Base-by-base conservation (phyloP, 371 early-diverging fungal species). In the Parasitella parasitica region DNA sequence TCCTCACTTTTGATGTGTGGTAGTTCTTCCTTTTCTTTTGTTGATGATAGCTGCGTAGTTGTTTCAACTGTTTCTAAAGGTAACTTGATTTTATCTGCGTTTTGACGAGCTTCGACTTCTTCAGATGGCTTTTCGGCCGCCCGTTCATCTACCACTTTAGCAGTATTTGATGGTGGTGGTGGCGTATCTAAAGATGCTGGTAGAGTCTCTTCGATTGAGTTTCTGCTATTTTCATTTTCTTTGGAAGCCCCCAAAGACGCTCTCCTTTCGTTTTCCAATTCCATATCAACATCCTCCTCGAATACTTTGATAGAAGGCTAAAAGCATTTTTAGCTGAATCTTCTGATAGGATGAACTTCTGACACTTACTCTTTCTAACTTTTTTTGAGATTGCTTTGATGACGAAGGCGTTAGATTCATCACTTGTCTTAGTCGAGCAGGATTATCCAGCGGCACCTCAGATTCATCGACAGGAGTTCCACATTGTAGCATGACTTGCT, bases 261-360 rank as follows among this genome's bases (percentile, higher is more conserved):
- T 39, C 38, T 54, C n/a, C 53, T 27, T 36, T 61, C 59, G 43
- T 57, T 64, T 57, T 63, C 48, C 35, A 76, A 70, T 37, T 86
- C 87, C 73, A 89, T 60, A 65, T 87, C 88, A 30, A 89, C 82
- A 51, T 86, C 88, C 50, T 90, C 91, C 43, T 89, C 91, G 48
- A 83, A 89, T 5, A 81, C 88, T 53, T 87, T 89, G 52, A 90
- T 90, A 0, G 80, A 81, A 15, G 89, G 89, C 83, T 89, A 72
- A 13, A 41, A 18, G 27, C 6, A 24, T 30, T n/a, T n/a, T n/a
- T n/a, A n/a, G n/a, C n/a, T n/a, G n/a, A n/a, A n/a, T n/a, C n/a
- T n/a, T n/a, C n/a, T n/a, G n/a, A n/a, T n/a, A n/a, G n/a, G n/a
- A n/a, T n/a, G n/a, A n/a, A n/a, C n/a, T n/a, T n/a, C n/a, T n/a